Conservation (phyloP, 139 green algal genomes). For the Mesostigma viride region DNA sequence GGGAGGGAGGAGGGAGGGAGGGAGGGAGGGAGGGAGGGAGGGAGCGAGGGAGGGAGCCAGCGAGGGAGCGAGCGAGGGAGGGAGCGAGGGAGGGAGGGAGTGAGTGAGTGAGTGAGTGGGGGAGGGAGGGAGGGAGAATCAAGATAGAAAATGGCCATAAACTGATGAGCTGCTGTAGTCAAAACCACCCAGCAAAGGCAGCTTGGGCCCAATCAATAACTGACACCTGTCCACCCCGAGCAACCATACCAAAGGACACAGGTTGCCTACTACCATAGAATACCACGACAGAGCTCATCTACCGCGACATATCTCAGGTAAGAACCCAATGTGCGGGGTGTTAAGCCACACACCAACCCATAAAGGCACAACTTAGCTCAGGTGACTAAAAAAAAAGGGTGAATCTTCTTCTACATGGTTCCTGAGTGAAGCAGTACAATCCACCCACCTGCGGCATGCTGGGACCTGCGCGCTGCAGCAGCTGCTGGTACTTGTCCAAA, state of each 20-base stretch:
- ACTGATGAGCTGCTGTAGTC: neutral
- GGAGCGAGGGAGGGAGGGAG: too few species aligned
- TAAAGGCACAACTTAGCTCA: too few species aligned
- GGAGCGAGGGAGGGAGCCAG: constrained; percentile 13
- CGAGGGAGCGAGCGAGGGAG: constrained; percentile 17
- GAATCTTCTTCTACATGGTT: too few species aligned
- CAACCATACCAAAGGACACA: neutral
- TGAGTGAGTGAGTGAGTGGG: too few species aligned
- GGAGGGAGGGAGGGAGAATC: too few species aligned
- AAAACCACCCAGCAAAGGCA: neutral
- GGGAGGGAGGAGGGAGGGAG: neutral
- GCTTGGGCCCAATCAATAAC: neutral
- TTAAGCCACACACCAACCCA: too few species aligned
- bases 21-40: constrained; percentile 12
- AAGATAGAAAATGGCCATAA: neutral
- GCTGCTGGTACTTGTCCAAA: too few species aligned
- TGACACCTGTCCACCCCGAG: neutral
- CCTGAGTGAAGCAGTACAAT: too few species aligned
- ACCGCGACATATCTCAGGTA: neutral
- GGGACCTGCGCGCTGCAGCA: too few species aligned
- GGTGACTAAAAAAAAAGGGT: too few species aligned
- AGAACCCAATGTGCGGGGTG: too few species aligned
- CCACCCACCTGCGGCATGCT: too few species aligned
- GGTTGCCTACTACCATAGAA: neutral
- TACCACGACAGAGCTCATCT: neutral